These are phyloP conservation scores for Kuraishia capsulata DNA, from an alignment of 805 yeast species.

Conservation along the genomic window DNA sequence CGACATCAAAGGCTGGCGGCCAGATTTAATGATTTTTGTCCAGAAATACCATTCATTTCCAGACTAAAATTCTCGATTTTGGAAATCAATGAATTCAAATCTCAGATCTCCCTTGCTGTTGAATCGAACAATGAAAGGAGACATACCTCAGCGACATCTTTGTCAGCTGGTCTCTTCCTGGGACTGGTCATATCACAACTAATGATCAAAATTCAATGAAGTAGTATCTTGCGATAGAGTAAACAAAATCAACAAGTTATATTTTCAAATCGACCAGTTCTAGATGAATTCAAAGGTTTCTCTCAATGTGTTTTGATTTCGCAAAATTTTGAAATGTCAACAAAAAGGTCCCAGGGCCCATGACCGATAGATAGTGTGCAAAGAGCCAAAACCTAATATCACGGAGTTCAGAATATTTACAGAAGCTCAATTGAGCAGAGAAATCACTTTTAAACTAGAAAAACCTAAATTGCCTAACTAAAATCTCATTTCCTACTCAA, in stretches of 20 bases:
- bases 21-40: neutral
- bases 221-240: neutral
- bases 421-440: too few species aligned
- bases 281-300: too few species aligned
- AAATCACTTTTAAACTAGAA: neutral
- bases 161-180: conserved; percentile 1
- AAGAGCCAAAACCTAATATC: too few species aligned
- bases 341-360: conserved; percentile 1
- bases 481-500: neutral
- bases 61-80: too few species aligned
- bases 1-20: too few species aligned
- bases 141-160: conserved; percentile 2
- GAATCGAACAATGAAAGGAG: too few species aligned
- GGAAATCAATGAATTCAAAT: too few species aligned
- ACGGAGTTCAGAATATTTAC: neutral
- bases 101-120: too few species aligned
- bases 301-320: conserved; percentile 2
- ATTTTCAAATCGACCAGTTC: too few species aligned
- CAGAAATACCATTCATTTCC: neutral
- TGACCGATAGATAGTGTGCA: neutral
- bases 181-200: conserved; percentile 1
- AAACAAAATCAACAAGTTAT: neutral
- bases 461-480: neutral
- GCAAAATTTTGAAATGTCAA: conserved; percentile 3
- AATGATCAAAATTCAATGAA: too few species aligned